phyloP scores from a whole-genome alignment of 495 filamentous ascomycete species.

The Xylaria longipes region DNA sequence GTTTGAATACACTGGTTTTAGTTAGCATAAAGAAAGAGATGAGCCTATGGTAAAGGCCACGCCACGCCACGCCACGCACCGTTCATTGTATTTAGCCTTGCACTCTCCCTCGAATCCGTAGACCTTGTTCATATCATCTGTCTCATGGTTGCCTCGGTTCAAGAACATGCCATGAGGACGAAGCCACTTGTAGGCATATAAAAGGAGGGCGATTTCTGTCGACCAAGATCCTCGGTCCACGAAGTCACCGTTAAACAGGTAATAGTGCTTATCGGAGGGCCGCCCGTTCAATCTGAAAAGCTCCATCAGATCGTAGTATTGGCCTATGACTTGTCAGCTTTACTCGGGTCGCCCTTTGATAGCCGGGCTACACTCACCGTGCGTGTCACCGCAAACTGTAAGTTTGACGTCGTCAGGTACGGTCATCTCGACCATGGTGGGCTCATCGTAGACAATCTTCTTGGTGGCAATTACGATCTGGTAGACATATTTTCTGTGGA shows the following conservation, averaged over 20 bases:
- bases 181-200: conserved; percentile 98
- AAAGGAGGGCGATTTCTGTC: conserved; percentile 88
- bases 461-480: conserved; percentile 91
- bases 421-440: conserved; percentile 96
- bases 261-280: conserved; percentile 83
- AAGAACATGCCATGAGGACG: conserved; percentile 88
- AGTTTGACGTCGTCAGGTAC: conserved; percentile 76
- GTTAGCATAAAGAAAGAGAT: conserved; percentile 30
- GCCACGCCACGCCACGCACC: conserved; percentile 51
- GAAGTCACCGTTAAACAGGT: conserved; percentile 99
- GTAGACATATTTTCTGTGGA: conserved; percentile 96
- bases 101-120: conserved; percentile 99
- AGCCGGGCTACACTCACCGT: conserved; percentile 64
- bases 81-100: conserved; percentile 96
- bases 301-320: conserved; percentile 96
- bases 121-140: conserved; percentile 98
- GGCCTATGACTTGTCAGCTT: conserved; percentile 62
- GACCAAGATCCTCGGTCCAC: conserved; percentile 98
- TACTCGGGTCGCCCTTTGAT: conserved; percentile 9
- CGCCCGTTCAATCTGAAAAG: conserved; percentile 91
- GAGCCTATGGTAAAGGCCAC: neutral
- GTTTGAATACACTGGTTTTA: conserved; percentile 73
- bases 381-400: conserved; percentile 97
- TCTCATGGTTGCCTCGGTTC: conserved; percentile 99
- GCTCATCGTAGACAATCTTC: conserved; percentile 87